Percentiles rank a stretch among this genome's conserved stretches.
Evolutionary conservation across 1,284 basidiomycete genomes (phyloP).

Genomic region (Papiliotrema terrestris): DNA sequence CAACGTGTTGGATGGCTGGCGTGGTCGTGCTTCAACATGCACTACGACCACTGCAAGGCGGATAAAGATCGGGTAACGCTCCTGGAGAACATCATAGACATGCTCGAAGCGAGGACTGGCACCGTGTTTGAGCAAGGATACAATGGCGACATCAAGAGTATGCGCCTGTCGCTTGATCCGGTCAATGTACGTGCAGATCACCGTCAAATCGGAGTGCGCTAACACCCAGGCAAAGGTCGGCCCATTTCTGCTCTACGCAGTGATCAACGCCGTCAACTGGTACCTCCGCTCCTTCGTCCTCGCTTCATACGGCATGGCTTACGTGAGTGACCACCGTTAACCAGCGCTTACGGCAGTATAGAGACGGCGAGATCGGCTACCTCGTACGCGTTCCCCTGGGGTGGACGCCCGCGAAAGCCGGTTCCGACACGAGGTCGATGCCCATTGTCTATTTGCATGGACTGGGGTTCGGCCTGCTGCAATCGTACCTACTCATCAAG

Average conservation of each 20-base stretch:
- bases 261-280: slow-evolving; percentile 57
- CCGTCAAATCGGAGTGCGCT: neutral
- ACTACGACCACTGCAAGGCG: slow-evolving; percentile 51
- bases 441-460: slow-evolving; percentile 85
- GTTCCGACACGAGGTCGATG: slow-evolving; percentile 49
- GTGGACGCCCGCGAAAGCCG: slow-evolving; percentile 57
- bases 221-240: slow-evolving; percentile 50
- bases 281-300: slow-evolving; percentile 29
- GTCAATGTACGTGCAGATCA: slow-evolving; percentile 58
- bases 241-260: slow-evolving; percentile 68
- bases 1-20: slow-evolving; percentile 75
- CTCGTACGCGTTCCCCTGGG: slow-evolving; percentile 64
- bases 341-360: slow-evolving; percentile 20
- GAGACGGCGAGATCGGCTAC: slow-evolving; percentile 57
- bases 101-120: slow-evolving; percentile 72
- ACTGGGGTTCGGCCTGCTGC: slow-evolving; percentile 68
- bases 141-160: slow-evolving; percentile 57
- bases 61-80: slow-evolving; percentile 53
- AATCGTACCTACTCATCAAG: slow-evolving; percentile 49
- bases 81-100: slow-evolving; percentile 59
- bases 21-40: slow-evolving; percentile 73
- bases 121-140: slow-evolving; percentile 62
- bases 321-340: slow-evolving; percentile 11
- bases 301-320: slow-evolving; percentile 29
- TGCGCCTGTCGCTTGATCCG: slow-evolving; percentile 74